Percentiles rank a stretch among this genome's conserved stretches.
These are phyloP conservation scores for Leccinellum rugosiceps DNA, from an alignment of 768 basidiomycete genomes.

Conservation along the genomic window DNA sequence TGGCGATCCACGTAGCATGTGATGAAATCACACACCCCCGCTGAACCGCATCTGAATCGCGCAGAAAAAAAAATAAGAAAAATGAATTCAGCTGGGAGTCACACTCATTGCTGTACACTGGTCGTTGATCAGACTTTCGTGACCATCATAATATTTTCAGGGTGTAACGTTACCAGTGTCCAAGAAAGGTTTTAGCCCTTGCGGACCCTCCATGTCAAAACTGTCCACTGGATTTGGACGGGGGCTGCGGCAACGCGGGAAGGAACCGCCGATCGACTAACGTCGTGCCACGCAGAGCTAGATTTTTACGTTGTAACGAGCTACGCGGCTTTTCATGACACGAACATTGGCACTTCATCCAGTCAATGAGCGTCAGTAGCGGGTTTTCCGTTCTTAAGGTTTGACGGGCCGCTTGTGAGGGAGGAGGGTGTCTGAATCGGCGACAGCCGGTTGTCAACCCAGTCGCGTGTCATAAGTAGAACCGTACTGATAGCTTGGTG, in stretches of 20 bases:
- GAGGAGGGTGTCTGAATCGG: not conserved
- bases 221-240: not conserved
- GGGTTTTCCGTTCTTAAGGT: not conserved
- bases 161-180: not conserved
- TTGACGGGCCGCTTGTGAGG: slow-evolving; percentile 6
- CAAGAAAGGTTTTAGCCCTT: not conserved
- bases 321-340: slow-evolving; percentile 2
- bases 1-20: slow-evolving; percentile 9
- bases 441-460: slow-evolving; percentile 5
- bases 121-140: not conserved
- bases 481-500: not conserved
- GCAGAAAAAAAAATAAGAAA: not conserved
- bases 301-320: not conserved
- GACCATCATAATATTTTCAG: not conserved
- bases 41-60: not conserved
- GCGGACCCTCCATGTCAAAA: not conserved
- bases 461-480: not conserved
- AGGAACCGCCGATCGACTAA: not conserved
- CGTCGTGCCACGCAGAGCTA: not conserved
- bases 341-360: not conserved
- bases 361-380: not conserved
- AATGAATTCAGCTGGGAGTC: not conserved
- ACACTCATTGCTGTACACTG: not conserved
- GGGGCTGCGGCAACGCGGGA: not conserved
- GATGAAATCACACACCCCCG: slow-evolving; percentile 5